Evolutionary conservation across 2,329 filamentous ascomycete species (phyloP), one percentile per base, ranked within the genome.

Genomic region (Hypoxylon sp.): DNA sequence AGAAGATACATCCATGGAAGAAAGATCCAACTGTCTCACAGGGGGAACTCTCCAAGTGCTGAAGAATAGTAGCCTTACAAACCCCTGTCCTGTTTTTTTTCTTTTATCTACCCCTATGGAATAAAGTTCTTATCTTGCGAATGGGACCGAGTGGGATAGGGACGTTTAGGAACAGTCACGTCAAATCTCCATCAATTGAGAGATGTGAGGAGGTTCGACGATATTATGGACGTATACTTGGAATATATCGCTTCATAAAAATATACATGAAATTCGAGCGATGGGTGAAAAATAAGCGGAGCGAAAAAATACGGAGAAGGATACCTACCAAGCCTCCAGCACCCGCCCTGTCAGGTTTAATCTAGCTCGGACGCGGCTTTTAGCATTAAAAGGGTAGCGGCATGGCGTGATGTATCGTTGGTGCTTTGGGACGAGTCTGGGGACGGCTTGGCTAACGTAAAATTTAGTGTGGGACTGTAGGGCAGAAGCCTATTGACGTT

Each of bases 121-220:
- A 63, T 70, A 66, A 64, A 68, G 58, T 70, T 67, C 64, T 70
- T 67, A 67, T 70, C 63, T 52, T 46, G 45, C 62, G 21, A 63
- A 60, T 32, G 38, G 52, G 36, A 48, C 32, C 55, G 17, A 53
- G 34, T 5, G 6, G 19, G 14, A 28, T 2, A 59, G 38, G 11
- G 28, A 32, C 23, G 17, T 45, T 34, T 14, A 56, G 25, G 46
- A 34, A 49, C 23, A 50, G 19, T 41, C 17, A 21, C 32, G 23
- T 50, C 25, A 21, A 19, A 17, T 32, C 53, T 11, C 23, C 13
- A 34, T n/a, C 23, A 21, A 7, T 7, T 28, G 21, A 30, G 19
- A 19, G 23, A 25, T 14, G 51, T 25, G 7, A 25, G 32, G 28
- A 14, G 30, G 10, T 17, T 36, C 7, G 19, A 41, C 30, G 30